Conservation (phyloP, 2,329 filamentous ascomycete genomes). For the Alternaria atra region DNA sequence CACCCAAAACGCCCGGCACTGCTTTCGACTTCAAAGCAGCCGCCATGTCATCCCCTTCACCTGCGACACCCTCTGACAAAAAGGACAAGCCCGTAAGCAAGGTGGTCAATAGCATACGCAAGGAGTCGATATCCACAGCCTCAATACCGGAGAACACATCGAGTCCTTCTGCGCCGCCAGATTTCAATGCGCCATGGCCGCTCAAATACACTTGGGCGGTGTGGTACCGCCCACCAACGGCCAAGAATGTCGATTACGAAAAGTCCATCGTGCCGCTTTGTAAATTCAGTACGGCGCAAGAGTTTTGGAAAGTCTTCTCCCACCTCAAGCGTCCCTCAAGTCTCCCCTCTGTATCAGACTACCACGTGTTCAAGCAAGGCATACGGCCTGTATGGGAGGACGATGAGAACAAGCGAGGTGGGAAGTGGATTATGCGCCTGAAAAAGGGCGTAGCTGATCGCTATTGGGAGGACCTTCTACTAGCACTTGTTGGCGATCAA, state of each 20-base stretch:
- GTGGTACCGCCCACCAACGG: conserved; percentile 96
- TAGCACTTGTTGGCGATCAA: conserved; percentile 92
- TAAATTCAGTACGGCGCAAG: conserved; percentile 81
- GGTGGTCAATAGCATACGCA: conserved; percentile 46
- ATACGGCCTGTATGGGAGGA: conserved; percentile 99
- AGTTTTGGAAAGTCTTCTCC: conserved; percentile 88
- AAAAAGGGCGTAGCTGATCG: conserved; percentile 97
- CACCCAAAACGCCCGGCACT: conserved; percentile 83
- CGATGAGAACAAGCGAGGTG: conserved; percentile 92
- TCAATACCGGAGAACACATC: conserved; percentile 44
- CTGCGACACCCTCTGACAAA: conserved; percentile 70
- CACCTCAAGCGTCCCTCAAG: conserved; percentile 90
- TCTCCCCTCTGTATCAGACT: conserved; percentile 92
- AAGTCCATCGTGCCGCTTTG: conserved; percentile 92
- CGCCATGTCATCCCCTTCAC: conserved; percentile 54
- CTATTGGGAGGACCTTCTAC: conserved; percentile 93
- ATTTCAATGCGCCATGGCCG: conserved; percentile 54
- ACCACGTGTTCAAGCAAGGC: conserved; percentile 96
- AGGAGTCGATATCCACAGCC: conserved; percentile 42
- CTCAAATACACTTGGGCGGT: conserved; percentile 93
- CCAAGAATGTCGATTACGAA: conserved; percentile 97
- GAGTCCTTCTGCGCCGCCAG: conserved; percentile 53
- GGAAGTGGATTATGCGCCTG: conserved; percentile 95
- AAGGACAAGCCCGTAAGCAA: conserved; percentile 53
- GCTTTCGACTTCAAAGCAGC: conserved; percentile 79